A percentile compares a stretch with the other conserved stretches of the same genome.
These are phyloP conservation scores for Myochromella boudieri DNA, from an alignment of 768 basidiomycete species.

Conservation along the genomic window DNA sequence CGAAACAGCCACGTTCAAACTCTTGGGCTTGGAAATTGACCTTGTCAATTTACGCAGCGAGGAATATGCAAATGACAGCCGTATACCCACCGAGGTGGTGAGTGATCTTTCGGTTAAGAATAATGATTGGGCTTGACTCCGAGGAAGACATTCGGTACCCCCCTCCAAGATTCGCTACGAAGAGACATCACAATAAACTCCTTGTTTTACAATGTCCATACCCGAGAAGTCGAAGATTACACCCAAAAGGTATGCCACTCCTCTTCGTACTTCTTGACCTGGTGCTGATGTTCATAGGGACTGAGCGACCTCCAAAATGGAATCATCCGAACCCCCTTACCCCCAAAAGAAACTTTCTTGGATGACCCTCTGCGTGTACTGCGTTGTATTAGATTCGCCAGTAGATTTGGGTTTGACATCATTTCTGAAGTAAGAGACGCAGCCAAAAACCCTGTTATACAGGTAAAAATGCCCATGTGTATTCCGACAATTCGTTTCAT, in stretches of 20 bases:
- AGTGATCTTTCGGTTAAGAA: constrained; percentile 29
- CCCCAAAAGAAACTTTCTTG: constrained; percentile 83
- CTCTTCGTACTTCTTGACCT: constrained; percentile 9
- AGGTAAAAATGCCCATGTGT: constrained; percentile 38
- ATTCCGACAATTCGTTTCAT: constrained; percentile 1
- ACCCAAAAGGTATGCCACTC: constrained; percentile 62
- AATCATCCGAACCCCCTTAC: constrained; percentile 84
- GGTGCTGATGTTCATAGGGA: constrained; percentile 47
- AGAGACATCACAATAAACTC: constrained; percentile 96
- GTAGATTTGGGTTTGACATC: constrained; percentile 82
- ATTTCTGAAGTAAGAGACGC: constrained; percentile 66
- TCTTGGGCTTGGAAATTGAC: constrained; percentile 84
- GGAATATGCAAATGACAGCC: constrained; percentile 81
- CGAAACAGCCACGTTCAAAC: constrained; percentile 85
- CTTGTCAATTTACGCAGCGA: constrained; percentile 94
- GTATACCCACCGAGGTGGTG: constrained; percentile 89
- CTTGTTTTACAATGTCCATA: constrained; percentile 94
- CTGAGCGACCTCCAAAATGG: constrained; percentile 79
- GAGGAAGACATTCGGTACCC: constrained; percentile 84
- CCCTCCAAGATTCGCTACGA: constrained; percentile 84
- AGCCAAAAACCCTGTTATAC: constrained; percentile 59
- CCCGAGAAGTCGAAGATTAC: constrained; percentile 80
- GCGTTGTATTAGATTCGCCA: constrained; percentile 88
- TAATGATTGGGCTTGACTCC: background rate
- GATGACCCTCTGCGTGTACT: constrained; percentile 96